phyloP scores from a whole-genome alignment of 2,329 filamentous ascomycete genomes.

The Allantophomopsis lycopodina region DNA sequence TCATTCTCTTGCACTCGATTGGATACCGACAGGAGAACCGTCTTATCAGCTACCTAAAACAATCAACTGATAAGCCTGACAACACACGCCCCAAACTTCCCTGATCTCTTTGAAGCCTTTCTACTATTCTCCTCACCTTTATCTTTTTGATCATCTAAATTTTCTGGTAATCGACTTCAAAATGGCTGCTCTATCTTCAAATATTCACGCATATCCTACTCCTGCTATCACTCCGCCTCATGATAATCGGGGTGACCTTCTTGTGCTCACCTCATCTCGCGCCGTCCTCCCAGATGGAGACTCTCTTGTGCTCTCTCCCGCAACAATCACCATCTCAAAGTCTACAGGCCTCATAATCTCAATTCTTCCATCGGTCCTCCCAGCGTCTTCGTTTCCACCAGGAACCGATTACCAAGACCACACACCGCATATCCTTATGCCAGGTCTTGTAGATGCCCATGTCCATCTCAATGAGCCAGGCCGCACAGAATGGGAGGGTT shows the following conservation, averaged over 20 bases:
- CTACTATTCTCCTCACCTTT: neutral
- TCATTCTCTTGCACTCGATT: neutral
- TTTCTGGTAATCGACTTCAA: neutral
- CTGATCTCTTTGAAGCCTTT: neutral
- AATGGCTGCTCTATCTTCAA: neutral
- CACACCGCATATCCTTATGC: constrained; percentile 71
- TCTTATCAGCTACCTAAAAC: neutral
- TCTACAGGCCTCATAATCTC: constrained; percentile 73
- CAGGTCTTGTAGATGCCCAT: constrained; percentile 89
- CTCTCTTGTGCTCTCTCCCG: constrained; percentile 54
- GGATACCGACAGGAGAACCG: neutral
- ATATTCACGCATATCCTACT: constrained; percentile 11
- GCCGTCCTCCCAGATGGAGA: constrained; percentile 63
- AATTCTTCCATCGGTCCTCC: constrained; percentile 62
- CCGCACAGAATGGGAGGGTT: constrained; percentile 96
- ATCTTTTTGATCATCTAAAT: neutral
- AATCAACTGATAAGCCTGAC: neutral
- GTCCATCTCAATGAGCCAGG: constrained; percentile 97
- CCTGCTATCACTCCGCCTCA: constrained; percentile 15
- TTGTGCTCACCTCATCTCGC: constrained; percentile 72
- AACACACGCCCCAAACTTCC: neutral
- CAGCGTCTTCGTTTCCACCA: constrained; percentile 57
- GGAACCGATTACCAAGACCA: constrained; percentile 69
- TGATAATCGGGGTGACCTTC: constrained; percentile 31
- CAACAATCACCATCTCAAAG: constrained; percentile 69